Evolutionary conservation across 208 protist species (phyloP), one percentile per base, ranked within the genome.

Genomic region (Trypanosoma melophagium): DNA sequence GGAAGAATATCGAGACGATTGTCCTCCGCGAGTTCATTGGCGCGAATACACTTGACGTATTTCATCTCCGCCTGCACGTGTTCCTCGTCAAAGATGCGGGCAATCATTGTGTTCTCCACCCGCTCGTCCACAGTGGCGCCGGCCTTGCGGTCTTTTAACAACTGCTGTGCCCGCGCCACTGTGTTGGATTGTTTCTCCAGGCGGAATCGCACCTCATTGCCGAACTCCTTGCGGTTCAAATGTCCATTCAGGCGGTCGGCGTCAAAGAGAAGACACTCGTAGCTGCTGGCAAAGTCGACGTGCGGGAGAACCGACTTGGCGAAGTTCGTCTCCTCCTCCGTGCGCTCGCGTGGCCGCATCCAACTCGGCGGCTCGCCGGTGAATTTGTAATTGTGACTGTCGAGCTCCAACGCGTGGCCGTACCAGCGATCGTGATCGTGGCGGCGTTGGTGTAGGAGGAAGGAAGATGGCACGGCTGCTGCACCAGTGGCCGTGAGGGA

Each of bases 51-150:
- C 85, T 94, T 94, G 19, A 94, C 88, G 64, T 94, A 94, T 74
- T 91, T 89, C 88, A 94, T 94, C 81, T 94, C 85, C 12, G 88
- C 84, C 79, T 94, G 84, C 61, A 94, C 83, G 59, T 94, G 88
- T 82, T 94, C 88, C 81, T 94, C 88, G 64, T 94, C 88, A 69
- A 89, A 90, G 62, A 94, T 85, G 64, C 88, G 88, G 19, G 88
- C 88, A 52, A 94, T 90, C 66, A 94, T 77, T 4, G 74, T 71
- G 72, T 94, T 88, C 79, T 94, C 80, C 2, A 87, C 61, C 28
- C 79, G 80, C 62, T 80, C 74, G 38, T 84, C 71, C 59, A 77
- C 74, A 28, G 82, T 70, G 52, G 60, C 55, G 12, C 60, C 67
- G 28, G 56, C 62, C 61, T 81, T 87, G 52, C 75, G 78, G 59